phyloP scores from a whole-genome alignment of 495 filamentous ascomycete genomes.

The Hypoxylon crocopeplum region DNA sequence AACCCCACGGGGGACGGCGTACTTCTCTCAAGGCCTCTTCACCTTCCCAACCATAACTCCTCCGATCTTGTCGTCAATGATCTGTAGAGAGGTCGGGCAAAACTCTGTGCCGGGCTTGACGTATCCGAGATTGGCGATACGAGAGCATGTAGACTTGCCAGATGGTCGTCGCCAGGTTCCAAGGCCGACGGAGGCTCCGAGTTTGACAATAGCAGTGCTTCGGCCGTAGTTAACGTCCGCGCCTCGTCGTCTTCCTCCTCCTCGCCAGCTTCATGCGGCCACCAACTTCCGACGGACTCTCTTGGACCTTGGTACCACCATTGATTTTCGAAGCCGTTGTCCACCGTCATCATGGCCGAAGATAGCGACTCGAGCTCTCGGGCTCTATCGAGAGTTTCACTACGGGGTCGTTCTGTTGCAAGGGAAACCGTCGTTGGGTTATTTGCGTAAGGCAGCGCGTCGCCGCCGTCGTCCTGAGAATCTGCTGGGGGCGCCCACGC shows the following conservation, averaged over 20 bases:
- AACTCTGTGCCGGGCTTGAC: constrained; percentile 21
- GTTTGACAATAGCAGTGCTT: constrained; percentile 30
- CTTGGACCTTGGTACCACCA: constrained; percentile 56
- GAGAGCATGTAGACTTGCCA: constrained; percentile 12
- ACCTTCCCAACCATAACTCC: constrained; percentile 29
- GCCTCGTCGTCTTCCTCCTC: constrained; percentile 16
- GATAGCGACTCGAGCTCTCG: constrained; percentile 56
- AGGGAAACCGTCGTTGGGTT: constrained; percentile 30
- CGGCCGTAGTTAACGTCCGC: constrained; percentile 17
- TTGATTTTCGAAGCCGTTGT: constrained; percentile 60
- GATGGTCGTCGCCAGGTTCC: constrained; percentile 3
- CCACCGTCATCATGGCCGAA: constrained; percentile 63
- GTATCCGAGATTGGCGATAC: constrained; percentile 32
- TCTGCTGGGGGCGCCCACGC: constrained; percentile 44
- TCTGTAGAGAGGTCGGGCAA: constrained; percentile 17
- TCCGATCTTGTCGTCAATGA: constrained; percentile 34
- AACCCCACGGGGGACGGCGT: neutral
- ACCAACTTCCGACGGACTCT: constrained; percentile 30
- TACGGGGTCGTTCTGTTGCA: constrained; percentile 16
- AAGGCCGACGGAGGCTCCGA: constrained; percentile 27
- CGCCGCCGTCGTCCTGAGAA: constrained; percentile 1
- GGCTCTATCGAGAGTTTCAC: constrained; percentile 36
- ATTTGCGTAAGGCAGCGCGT: constrained; percentile 9
- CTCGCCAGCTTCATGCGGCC: constrained; percentile 12
- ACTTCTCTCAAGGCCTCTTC: neutral